Evolutionary conservation across 2,329 filamentous ascomycete genomes (phyloP), one percentile per base, ranked within the genome.

Genomic region (Clonostachys rhizophaga): DNA sequence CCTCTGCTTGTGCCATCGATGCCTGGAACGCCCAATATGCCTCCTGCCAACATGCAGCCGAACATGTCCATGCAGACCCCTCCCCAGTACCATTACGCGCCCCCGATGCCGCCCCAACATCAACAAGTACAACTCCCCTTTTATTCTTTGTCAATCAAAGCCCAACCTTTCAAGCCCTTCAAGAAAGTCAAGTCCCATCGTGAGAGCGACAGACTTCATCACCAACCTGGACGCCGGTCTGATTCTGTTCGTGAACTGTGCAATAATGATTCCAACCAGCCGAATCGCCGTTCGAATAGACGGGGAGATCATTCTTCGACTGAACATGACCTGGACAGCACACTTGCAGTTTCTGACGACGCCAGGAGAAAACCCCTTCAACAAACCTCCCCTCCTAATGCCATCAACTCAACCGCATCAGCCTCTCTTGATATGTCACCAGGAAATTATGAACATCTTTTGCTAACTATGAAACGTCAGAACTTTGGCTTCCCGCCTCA

Each of bases 391-490:
- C 36, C 36, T 39, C 36, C 36, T 39, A 30, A 30, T 30, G 24
- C 10, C 24, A 30, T 30, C 24, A 30, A 30, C 24, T 30, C 24
- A 30, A 30, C 24, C 24, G 9, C 24, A 24, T 14, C 39, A 47
- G n/a, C 30, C 56, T 58, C 58, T 53, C 60, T 80, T 62, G 80
- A 89, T 68, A 68, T 91, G 49, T 84, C 84, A 52, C 86, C 86
- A 50, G 81, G 81, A 60, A 76, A 83, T 55, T 89, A 86, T 77
- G 86, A 91, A 65, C 76, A 91, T 65, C 76, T 79, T 54, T 76
- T 79, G 81, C 86, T 91, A 75, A 90, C 81, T 60, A 68, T 76
- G 57, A 79, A 79, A 70, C 71, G 79, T 62, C 87, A 92, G 84
- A 76, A 71, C 52, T 83, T 76, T 63, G 74, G 71, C 47, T 86